These are phyloP conservation scores for Cystobasidium ongulense DNA, from an alignment of 768 basidiomycete genomes.

Conservation along the genomic window DNA sequence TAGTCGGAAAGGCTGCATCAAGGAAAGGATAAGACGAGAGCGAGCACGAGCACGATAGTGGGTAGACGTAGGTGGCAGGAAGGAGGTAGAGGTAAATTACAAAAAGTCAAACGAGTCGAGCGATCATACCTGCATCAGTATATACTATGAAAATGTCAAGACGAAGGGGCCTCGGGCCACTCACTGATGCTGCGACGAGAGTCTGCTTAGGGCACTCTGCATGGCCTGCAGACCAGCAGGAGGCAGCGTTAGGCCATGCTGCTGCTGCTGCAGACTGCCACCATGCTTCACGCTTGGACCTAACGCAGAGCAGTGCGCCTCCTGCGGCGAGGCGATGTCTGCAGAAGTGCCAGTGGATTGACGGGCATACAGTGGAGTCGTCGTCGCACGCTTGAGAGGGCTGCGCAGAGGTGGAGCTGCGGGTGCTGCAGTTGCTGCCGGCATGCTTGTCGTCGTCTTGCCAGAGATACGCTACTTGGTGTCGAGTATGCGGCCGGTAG, in stretches of 20 bases:
- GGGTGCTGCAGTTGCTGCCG: not conserved
- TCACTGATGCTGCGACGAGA: constrained; percentile 28
- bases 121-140: no score
- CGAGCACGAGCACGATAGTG: not conserved
- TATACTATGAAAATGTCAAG: not conserved
- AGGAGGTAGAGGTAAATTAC: no score
- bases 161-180: not conserved
- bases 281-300: no score
- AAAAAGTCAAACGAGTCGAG: no score
- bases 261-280: no score
- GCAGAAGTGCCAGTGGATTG: not conserved
- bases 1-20: constrained; percentile 20
- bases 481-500: no score
- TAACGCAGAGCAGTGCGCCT: no score
- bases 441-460: no score
- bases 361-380: not conserved
- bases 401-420: not conserved
- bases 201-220: constrained; percentile 13
- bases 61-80: not conserved
- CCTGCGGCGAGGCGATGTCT: no score
- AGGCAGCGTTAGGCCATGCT: not conserved
- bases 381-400: not conserved
- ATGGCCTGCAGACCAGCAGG: not conserved
- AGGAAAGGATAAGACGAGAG: not conserved
- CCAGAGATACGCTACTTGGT: no score